Percentiles rank a stretch among this genome's conserved stretches.
phyloP scores from a whole-genome alignment of 805 yeast species.

The Isabelozyma rhagii region DNA sequence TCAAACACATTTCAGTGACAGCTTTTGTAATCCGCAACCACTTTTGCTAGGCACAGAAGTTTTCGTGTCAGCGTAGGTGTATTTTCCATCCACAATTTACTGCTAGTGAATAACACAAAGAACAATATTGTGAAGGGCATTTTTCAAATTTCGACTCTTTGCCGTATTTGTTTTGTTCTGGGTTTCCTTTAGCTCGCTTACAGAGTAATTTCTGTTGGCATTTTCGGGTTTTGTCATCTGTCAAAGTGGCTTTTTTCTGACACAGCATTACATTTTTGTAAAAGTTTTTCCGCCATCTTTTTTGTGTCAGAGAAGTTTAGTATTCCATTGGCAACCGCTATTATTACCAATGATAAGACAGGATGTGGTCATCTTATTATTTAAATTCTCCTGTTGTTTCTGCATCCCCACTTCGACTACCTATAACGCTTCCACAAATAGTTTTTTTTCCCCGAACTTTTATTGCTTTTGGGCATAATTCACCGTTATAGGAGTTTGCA shows the following conservation, averaged over 20 bases:
- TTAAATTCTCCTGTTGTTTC: not conserved
- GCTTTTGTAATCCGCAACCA: not conserved
- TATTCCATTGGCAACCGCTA: not conserved
- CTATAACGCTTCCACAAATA: not conserved
- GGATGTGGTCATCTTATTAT: not conserved
- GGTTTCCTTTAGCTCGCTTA: not conserved
- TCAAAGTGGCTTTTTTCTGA: not conserved
- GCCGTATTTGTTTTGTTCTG: not conserved
- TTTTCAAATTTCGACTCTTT: not conserved
- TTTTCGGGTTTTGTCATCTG: not conserved
- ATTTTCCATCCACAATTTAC: not conserved
- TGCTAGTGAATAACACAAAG: not conserved
- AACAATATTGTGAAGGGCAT: not conserved
- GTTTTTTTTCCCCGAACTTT: too few relatives aligned
- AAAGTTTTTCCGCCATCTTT: not conserved
- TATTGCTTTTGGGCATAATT: not conserved
- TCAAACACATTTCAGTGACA: not conserved
- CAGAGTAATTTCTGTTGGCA: not conserved
- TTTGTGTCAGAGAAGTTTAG: not conserved
- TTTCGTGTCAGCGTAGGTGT: not conserved
- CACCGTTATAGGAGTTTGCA: not conserved
- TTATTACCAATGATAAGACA: not conserved
- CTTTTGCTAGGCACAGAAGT: too few relatives aligned
- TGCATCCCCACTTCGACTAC: not conserved
- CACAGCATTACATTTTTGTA: not conserved